phyloP scores from a whole-genome alignment of 768 basidiomycete genomes.

The Dendrothele bispora region DNA sequence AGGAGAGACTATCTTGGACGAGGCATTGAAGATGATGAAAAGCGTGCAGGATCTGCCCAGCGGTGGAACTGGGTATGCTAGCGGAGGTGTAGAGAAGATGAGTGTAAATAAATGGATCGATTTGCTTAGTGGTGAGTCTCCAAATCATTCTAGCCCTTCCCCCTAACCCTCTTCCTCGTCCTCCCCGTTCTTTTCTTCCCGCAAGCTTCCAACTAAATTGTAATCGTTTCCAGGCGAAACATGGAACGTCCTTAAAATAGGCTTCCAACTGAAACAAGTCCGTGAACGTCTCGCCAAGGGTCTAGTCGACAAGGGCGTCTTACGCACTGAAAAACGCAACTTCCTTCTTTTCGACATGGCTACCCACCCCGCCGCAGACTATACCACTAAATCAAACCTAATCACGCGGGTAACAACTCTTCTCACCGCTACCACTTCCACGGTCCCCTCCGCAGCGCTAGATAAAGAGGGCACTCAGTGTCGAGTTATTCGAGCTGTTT shows the following conservation, averaged over 20 bases:
- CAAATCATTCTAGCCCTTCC: constrained; percentile 34
- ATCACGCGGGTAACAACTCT: constrained; percentile 74
- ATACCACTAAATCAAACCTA: constrained; percentile 85
- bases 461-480: constrained; percentile 80
- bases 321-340: constrained; percentile 99
- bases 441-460: constrained; percentile 74
- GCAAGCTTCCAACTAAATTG: too few relatives aligned
- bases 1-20: constrained; percentile 95
- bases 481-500: constrained; percentile 76
- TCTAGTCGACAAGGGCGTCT: constrained; percentile 96
- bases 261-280: constrained; percentile 98
- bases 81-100: constrained; percentile 32
- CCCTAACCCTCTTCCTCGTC: neutral
- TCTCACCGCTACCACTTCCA: constrained; percentile 79
- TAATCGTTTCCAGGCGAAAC: constrained; percentile 86
- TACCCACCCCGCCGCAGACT: constrained; percentile 94
- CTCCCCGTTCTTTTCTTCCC: neutral
- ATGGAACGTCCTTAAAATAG: constrained; percentile 99
- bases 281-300: constrained; percentile 97
- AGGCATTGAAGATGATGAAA: constrained; percentile 96
- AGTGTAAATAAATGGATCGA: constrained; percentile 93
- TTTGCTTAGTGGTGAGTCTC: constrained; percentile 88
- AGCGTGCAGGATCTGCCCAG: constrained; percentile 44
- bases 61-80: neutral
- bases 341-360: constrained; percentile 99